Evolutionary conservation across 306 rosid genomes (phyloP).

Genomic region (Prunus campanulata): DNA sequence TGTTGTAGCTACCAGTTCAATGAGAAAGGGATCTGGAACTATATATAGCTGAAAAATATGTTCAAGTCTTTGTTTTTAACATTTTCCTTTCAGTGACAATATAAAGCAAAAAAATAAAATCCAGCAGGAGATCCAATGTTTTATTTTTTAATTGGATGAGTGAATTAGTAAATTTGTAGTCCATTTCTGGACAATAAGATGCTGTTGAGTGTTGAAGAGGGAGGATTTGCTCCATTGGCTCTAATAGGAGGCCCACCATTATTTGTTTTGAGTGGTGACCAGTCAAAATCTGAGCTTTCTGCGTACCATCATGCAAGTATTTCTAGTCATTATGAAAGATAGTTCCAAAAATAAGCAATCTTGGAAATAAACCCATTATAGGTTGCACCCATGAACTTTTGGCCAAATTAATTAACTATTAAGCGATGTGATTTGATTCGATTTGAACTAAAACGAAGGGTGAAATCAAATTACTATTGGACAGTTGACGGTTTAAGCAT

Average conservation of each 20-base stretch:
- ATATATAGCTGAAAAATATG: neutral
- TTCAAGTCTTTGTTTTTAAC: neutral
- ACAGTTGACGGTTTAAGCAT: too few species aligned
- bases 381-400: too few species aligned
- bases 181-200: neutral
- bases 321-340: neutral
- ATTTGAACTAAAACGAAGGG: too few species aligned
- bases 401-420: too few species aligned
- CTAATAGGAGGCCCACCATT: neutral
- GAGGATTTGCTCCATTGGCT: neutral
- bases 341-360: neutral
- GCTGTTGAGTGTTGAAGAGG: neutral
- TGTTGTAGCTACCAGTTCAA: constrained; percentile 14
- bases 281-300: constrained; percentile 19
- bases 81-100: neutral
- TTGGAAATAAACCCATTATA: neutral
- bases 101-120: too few species aligned
- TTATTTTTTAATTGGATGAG: neutral
- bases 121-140: neutral
- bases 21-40: constrained; percentile 2
- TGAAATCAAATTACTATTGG: too few species aligned
- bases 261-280: constrained; percentile 8
- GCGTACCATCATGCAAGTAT: constrained; percentile 3
- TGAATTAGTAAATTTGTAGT: too few species aligned
- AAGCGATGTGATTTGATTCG: too few species aligned